Evolutionary conservation across 441 rosid species (phyloP).

Genomic region (Populus hybrid): DNA sequence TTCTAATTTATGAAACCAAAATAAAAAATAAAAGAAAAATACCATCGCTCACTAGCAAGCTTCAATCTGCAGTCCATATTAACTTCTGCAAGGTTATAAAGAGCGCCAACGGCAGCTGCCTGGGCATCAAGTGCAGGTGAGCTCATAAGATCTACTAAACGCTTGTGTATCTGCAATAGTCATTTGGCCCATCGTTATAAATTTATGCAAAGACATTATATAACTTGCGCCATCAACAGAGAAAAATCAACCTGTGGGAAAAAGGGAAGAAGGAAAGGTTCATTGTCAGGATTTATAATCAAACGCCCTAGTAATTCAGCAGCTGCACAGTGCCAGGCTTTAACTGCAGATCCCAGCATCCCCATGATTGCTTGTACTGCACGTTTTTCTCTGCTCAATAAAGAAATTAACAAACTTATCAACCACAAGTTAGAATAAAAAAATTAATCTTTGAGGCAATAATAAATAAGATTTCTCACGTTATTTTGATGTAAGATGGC

Average conservation of each 20-base stretch:
- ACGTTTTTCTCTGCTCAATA: no score
- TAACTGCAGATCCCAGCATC: no score
- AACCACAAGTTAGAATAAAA: no score
- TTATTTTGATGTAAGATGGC: no score
- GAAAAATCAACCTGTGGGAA: slow-evolving; percentile 57
- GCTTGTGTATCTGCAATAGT: slow-evolving; percentile 73
- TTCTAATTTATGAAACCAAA: background rate
- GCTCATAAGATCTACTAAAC: slow-evolving; percentile 84
- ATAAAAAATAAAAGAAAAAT: background rate
- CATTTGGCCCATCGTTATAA: background rate
- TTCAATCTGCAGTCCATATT: slow-evolving; percentile 91
- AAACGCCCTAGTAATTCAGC: no score
- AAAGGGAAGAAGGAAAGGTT: slow-evolving; percentile 58
- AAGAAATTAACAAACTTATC: no score
- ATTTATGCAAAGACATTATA: no score
- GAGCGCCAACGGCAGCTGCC: slow-evolving; percentile 95
- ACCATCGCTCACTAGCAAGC: slow-evolving; percentile 97
- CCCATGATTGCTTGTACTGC: no score
- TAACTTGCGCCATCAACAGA: background rate
- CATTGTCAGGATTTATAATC: slow-evolving; percentile 52
- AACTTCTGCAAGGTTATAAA: slow-evolving; percentile 87
- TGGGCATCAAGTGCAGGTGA: slow-evolving; percentile 75
- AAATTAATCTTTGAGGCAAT: no score
- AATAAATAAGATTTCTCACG: no score
- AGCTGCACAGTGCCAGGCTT: no score